Base-by-base conservation (phyloP, 176 grass and related monocot species). In the Thalia dealbata region DNA sequence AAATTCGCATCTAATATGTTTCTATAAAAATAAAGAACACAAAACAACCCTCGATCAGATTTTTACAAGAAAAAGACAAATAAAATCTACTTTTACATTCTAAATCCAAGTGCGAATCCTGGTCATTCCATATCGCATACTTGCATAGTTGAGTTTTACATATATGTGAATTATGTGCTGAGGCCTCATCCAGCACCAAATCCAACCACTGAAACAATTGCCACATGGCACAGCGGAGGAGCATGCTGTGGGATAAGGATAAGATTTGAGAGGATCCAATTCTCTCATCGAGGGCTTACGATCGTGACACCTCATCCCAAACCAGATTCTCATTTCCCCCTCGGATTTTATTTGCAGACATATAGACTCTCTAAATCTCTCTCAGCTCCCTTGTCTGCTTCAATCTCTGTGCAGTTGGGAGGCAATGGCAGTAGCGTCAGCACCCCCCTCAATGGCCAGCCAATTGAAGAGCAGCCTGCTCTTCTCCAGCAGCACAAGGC, bases 371-470 rank as follows among this genome's bases (percentile, higher is more conserved):
- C 32, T 38, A 1, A 38, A 38, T 38, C 32, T 38, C 32, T 38
- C 4, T 4, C 1, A 38, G 32, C 3, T 38, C 32, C 32, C 4
- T 48, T 66, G 41, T 54, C 46, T 54, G 68, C 63, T 73, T 23
- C 69, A 61, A 52, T 77, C 67, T 42, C 58, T 38, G 32, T 38
- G 32, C 32, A 38, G 32, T 38, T 38, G 32, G 4, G 32, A 10
- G 21, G 71, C 78, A 21, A 96, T 97, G 90, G 95, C 89, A 19
- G 79, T 90, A 1, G 95, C 89, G 1, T 90, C 86, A 64, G 89
- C 92, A 27, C 84, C 84, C 71, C 84, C 84, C 71, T 84, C 95
- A 51, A 92, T 97, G 76, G 93, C 85, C 62, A 87, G 86, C 84
- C 92, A 96, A 78, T 60, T 97, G 70, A 86, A 82, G 83, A 88